A percentile compares a stretch with the other conserved stretches of the same genome.
Conservation (phyloP, 2,329 filamentous ascomycete species). For the Penicillium fuscoglaucum region DNA sequence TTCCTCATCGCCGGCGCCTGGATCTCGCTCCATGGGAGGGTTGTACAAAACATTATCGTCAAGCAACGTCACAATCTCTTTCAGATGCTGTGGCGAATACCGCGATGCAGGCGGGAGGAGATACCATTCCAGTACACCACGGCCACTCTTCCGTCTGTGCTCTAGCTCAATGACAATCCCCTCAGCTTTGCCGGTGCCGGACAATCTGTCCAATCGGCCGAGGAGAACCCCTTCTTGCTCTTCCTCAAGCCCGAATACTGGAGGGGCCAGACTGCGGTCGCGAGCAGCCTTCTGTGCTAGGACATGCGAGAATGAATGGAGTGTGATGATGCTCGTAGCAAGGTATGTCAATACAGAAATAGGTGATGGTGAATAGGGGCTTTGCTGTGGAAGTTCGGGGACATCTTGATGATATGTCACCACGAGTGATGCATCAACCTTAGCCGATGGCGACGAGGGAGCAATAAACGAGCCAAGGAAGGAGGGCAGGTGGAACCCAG, state of each 20-base stretch:
- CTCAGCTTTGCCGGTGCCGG: conserved; percentile 44
- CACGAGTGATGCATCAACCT: conserved; percentile 64
- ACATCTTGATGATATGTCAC: conserved; percentile 82
- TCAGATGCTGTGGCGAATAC: conserved; percentile 49
- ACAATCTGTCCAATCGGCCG: conserved; percentile 52
- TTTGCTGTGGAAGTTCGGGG: conserved; percentile 51
- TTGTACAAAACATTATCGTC: conserved; percentile 74
- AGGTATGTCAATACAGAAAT: conserved; percentile 76
- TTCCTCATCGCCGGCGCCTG: conserved; percentile 52
- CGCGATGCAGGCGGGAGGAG: conserved; percentile 53
- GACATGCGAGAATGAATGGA: conserved; percentile 72
- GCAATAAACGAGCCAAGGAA: conserved; percentile 71
- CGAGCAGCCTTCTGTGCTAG: conserved; percentile 72
- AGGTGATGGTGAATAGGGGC: conserved; percentile 60
- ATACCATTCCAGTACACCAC: conserved; percentile 71
- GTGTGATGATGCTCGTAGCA: conserved; percentile 79
- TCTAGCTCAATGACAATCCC: conserved; percentile 81
- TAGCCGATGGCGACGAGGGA: conserved; percentile 45
- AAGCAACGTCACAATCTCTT: conserved; percentile 61
- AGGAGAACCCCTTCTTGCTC: conserved; percentile 76
- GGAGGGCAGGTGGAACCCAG: conserved; percentile 59
- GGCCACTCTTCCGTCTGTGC: conserved; percentile 77
- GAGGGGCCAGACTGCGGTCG: conserved; percentile 72
- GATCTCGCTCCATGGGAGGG: conserved; percentile 44
- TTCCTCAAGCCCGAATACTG: conserved; percentile 76